Percentiles rank a stretch among this genome's conserved stretches.
phyloP scores from a whole-genome alignment of 1,284 basidiomycete species.

The Hymenochaete sp. region DNA sequence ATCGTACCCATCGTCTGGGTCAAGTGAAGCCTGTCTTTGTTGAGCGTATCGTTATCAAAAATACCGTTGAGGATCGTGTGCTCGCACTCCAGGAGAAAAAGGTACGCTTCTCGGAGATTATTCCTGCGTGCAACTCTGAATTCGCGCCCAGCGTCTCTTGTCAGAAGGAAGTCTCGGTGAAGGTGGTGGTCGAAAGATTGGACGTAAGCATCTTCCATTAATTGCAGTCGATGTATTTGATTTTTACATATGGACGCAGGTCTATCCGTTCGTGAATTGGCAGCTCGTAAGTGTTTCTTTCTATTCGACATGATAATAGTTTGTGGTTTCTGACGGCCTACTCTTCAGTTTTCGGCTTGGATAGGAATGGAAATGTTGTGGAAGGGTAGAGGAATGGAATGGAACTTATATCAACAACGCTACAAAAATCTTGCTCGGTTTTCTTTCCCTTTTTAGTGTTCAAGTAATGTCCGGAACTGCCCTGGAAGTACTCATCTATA shows the following conservation, averaged over 20 bases:
- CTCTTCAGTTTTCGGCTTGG: constrained; percentile 37
- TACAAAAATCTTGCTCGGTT: too few relatives aligned
- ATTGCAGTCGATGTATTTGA: too few relatives aligned
- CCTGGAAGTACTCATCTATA: too few relatives aligned
- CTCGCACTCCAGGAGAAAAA: constrained; percentile 40
- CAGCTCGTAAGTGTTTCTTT: constrained; percentile 31
- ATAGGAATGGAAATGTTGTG: constrained; percentile 32
- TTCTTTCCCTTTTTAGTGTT: too few relatives aligned
- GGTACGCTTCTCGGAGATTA: neutral
- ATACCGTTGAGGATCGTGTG: constrained; percentile 67
- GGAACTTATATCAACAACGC: neutral
- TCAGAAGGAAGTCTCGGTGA: constrained; percentile 62
- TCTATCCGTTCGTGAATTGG: constrained; percentile 37
- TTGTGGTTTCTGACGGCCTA: neutral
- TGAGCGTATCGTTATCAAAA: constrained; percentile 54
- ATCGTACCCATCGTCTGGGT: constrained; percentile 60
- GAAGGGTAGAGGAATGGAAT: neutral
- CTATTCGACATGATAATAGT: too few relatives aligned
- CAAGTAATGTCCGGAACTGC: too few relatives aligned
- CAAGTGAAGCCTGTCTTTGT: constrained; percentile 62
- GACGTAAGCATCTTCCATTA: constrained; percentile 18
- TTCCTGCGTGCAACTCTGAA: neutral
- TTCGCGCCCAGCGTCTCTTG: constrained; percentile 35
- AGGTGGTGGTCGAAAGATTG: constrained; percentile 41
- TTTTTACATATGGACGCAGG: constrained; percentile 29